These are phyloP conservation scores for Apophysomyces elegans DNA, from an alignment of 371 early-diverging fungal genomes.

Conservation along the genomic window DNA sequence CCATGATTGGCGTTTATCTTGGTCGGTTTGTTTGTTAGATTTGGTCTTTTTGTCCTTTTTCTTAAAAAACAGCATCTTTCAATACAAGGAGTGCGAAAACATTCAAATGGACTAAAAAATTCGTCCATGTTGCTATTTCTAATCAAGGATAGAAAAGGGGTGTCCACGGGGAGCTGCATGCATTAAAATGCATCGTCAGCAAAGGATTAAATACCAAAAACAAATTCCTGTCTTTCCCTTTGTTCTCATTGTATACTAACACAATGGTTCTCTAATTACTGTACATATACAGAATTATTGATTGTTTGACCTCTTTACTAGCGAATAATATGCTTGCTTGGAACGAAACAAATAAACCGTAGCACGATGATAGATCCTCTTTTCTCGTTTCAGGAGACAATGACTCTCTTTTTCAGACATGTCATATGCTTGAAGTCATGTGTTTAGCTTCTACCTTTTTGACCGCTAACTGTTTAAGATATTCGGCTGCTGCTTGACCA, in stretches of 20 bases:
- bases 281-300: no score
- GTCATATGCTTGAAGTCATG: neutral
- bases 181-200: conserved; percentile 3
- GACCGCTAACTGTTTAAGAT: conserved; percentile 20
- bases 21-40: neutral
- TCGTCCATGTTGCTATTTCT: conserved; percentile 8
- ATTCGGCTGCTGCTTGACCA: conserved; percentile 35
- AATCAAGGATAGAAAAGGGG: neutral
- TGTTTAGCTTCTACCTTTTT: neutral
- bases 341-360: no score
- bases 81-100: conserved; percentile 5
- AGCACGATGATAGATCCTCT: no score
- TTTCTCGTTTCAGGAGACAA: no score
- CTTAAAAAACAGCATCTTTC: conserved; percentile 3
- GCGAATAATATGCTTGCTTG: no score
- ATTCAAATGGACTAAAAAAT: neutral
- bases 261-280: no score
- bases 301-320: no score
- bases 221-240: neutral
- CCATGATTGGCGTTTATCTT: neutral
- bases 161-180: conserved; percentile 3
- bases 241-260: neutral
- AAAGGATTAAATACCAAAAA: neutral
- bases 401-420: neutral
- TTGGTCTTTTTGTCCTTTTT: neutral